Base-by-base conservation (phyloP, 768 basidiomycete genomes). In the Agaricus subrufescens region DNA sequence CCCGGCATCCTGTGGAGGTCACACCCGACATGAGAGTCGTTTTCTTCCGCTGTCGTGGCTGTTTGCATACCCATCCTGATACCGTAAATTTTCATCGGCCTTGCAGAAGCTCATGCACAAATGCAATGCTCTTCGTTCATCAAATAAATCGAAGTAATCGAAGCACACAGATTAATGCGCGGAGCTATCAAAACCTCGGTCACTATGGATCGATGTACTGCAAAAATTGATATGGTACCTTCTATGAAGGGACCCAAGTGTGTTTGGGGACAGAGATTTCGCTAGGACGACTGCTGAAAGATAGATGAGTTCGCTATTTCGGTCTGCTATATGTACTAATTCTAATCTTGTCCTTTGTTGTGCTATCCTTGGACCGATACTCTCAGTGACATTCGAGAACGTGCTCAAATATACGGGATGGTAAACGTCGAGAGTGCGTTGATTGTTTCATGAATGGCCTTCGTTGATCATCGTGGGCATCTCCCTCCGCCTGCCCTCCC, bases 1-100 rank as follows among this genome's bases (percentile, higher is more conserved):
- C 19, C 19, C 19, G 19, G 19, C 19, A 19, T 19, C 19, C 19
- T 19, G 19, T 19, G 19, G 19, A 19, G 19, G 19, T 99, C 64
- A 98, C 98, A 57, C 97, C 97, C 3, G 97, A 99, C 71, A 98
- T 99, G 97, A 95, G 95, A 73, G 85, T 85, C 61, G 97, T 96
- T 23, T 98, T 99, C 77, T 99, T 99, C 83, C 90, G 95, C 54
- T 99, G 97, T 72, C 77, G 91, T 27, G 89, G 87, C 38, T 99
- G 97, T 69, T 89, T 89, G 39, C 97, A 98, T 70, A 98, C 97
- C n/a, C 97, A 31, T 98, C 97, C 0, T 84, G 97, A 48, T 96
- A 99, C 69, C 83, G 98, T 14, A 97, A 99, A 71, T 90, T 87
- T 91, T 99, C 85, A 97, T 99, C 65, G 89, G 95, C 4, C 83